phyloP scores from a whole-genome alignment of 1,284 basidiomycete genomes.

The Earliella scabrosa region DNA sequence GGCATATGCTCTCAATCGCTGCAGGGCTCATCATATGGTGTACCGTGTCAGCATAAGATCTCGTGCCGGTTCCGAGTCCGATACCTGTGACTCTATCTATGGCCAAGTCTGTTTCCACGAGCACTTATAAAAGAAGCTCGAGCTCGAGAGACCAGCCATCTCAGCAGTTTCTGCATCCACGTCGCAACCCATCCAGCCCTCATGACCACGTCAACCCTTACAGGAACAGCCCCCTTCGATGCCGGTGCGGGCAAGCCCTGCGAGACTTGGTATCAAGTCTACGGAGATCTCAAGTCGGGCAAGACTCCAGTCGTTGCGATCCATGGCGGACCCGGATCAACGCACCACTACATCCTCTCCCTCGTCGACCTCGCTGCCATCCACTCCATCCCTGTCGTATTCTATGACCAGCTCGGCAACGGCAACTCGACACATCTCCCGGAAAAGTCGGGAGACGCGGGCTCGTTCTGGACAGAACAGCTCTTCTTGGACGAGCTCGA shows the following conservation, averaged over 20 bases:
- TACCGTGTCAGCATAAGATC: no score
- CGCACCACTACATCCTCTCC: constrained; percentile 47
- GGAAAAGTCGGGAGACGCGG: constrained; percentile 36
- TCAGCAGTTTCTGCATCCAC: not conserved
- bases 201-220: constrained; percentile 19
- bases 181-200: not conserved
- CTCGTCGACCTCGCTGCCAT: constrained; percentile 36
- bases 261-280: constrained; percentile 35
- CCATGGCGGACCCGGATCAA: constrained; percentile 49
- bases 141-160: no score
- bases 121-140: no score
- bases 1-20: no score
- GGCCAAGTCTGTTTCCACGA: no score
- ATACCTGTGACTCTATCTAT: no score
- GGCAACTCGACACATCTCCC: constrained; percentile 47
- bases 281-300: constrained; percentile 31
- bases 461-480: constrained; percentile 48
- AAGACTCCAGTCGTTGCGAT: constrained; percentile 43
- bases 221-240: constrained; percentile 20
- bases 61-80: no score
- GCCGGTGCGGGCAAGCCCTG: constrained; percentile 22
- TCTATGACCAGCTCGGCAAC: constrained; percentile 57
- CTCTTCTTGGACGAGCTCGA: constrained; percentile 56
- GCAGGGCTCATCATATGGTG: no score
- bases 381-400: constrained; percentile 43